Conservation (phyloP, 768 basidiomycete genomes). For the Hemileccinum impolitum region DNA sequence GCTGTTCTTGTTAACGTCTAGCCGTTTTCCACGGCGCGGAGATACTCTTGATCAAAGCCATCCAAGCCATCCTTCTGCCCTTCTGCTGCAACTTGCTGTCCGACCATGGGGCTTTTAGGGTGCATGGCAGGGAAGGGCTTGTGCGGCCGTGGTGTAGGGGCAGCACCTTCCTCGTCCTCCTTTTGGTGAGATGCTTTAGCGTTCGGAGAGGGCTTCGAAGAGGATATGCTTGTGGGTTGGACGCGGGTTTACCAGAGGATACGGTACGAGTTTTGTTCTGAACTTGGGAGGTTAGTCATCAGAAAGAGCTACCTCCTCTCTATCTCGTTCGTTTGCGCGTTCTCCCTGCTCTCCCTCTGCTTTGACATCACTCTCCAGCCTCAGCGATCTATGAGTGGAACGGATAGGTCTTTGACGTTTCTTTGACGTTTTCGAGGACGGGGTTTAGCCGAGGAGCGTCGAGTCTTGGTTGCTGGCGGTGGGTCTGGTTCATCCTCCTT, state of each 20-base stretch:
- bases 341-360: conserved; percentile 18
- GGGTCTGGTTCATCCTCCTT: conserved; percentile 13
- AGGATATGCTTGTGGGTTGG: neutral
- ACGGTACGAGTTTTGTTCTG: conserved; percentile 6
- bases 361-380: conserved; percentile 22
- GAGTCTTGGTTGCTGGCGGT: conserved; percentile 7
- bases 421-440: conserved; percentile 12
- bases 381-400: conserved; percentile 11
- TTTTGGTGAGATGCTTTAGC: no score
- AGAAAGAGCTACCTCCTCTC: neutral
- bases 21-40: conserved; percentile 15
- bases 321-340: no score
- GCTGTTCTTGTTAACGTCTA: conserved; percentile 16
- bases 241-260: neutral
- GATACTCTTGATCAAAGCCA: conserved; percentile 24
- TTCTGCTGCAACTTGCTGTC: neutral
- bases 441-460: conserved; percentile 19
- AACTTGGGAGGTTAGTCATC: conserved; percentile 27
- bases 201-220: neutral
- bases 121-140: conserved; percentile 9
- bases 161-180: neutral
- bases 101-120: neutral
- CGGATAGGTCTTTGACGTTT: no score
- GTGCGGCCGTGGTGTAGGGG: conserved; percentile 14
- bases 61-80: conserved; percentile 22